Conservation (phyloP, 2,329 filamentous ascomycete species). For the Zarea fungicola region DNA sequence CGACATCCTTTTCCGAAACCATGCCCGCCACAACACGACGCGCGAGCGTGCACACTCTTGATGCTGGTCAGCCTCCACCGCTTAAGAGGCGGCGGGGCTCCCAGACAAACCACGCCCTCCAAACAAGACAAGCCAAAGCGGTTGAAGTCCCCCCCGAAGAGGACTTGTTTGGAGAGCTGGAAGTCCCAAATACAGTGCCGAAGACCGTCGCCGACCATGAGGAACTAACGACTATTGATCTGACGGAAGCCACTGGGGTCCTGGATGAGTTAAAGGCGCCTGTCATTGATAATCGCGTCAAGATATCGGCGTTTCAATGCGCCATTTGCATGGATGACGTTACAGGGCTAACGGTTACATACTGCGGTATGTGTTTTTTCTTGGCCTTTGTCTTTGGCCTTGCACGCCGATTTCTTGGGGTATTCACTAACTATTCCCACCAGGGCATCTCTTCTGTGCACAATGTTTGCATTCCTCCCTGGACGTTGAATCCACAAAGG, state of each 20-base stretch:
- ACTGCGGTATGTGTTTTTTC: slow-evolving; percentile 64
- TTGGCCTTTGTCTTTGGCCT: too few species aligned
- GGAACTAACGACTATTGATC: slow-evolving; percentile 27
- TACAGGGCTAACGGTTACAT: slow-evolving; percentile 54
- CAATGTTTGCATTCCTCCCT: slow-evolving; percentile 58
- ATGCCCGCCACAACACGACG: slow-evolving; percentile 20
- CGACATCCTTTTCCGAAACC: slow-evolving; percentile 25
- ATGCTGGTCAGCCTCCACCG: slow-evolving; percentile 10
- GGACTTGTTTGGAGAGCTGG: slow-evolving; percentile 24
- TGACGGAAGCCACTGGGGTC: slow-evolving; percentile 36
- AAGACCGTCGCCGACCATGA: slow-evolving; percentile 13
- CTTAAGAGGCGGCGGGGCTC: slow-evolving; percentile 24
- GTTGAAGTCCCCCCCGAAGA: slow-evolving; percentile 15
- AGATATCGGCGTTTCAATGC: slow-evolving; percentile 55
- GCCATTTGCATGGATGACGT: slow-evolving; percentile 64
- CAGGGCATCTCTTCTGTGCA: slow-evolving; percentile 61
- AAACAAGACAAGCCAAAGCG: not conserved
- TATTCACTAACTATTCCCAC: not conserved
- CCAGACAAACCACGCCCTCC: not conserved
- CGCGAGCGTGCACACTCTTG: not conserved
- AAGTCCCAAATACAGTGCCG: slow-evolving; percentile 14
- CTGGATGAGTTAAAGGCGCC: slow-evolving; percentile 39
- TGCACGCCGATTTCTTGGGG: not conserved
- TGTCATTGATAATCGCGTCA: slow-evolving; percentile 44
- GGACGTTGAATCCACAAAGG: slow-evolving; percentile 49